Evolutionary conservation across 257 asterid species (phyloP).

Genomic region (Gentiana straminea): DNA sequence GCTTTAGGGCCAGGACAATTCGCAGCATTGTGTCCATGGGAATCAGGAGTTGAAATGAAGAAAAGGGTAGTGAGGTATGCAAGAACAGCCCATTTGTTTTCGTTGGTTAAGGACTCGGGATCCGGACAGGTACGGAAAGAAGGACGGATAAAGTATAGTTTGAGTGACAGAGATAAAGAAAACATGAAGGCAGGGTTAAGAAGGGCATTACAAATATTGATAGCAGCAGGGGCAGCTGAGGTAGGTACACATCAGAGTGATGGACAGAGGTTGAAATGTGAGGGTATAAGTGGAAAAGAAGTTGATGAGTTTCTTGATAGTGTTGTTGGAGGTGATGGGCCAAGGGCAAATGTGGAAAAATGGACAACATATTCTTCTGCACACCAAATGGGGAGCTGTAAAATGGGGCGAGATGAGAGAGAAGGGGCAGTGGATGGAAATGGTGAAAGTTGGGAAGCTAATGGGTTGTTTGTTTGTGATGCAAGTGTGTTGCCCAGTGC

Average conservation of each 20-base stretch:
- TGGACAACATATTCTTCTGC: constrained; percentile 69
- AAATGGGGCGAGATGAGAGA: constrained; percentile 48
- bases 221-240: constrained; percentile 80
- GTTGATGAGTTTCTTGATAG: constrained; percentile 47
- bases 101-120: constrained; percentile 59
- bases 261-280: constrained; percentile 50
- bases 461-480: constrained; percentile 73
- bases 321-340: constrained; percentile 49
- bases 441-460: constrained; percentile 93
- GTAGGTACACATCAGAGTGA: constrained; percentile 74
- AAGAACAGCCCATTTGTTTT: constrained; percentile 56
- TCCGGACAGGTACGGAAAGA: constrained; percentile 30
- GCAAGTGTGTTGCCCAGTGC: constrained; percentile 77
- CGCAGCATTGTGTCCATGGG: constrained; percentile 59
- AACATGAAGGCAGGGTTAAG: constrained; percentile 41
- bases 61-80: constrained; percentile 34
- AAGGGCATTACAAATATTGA: constrained; percentile 40
- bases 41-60: constrained; percentile 43
- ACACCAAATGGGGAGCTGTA: constrained; percentile 93
- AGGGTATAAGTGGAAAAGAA: constrained; percentile 29
- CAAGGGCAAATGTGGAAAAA: constrained; percentile 34
- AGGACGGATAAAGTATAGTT: constrained; percentile 39
- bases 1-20: constrained; percentile 59
- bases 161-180: constrained; percentile 36
- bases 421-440: constrained; percentile 70